phyloP scores from a whole-genome alignment of 495 filamentous ascomycete genomes.

The Tuber aestivum region DNA sequence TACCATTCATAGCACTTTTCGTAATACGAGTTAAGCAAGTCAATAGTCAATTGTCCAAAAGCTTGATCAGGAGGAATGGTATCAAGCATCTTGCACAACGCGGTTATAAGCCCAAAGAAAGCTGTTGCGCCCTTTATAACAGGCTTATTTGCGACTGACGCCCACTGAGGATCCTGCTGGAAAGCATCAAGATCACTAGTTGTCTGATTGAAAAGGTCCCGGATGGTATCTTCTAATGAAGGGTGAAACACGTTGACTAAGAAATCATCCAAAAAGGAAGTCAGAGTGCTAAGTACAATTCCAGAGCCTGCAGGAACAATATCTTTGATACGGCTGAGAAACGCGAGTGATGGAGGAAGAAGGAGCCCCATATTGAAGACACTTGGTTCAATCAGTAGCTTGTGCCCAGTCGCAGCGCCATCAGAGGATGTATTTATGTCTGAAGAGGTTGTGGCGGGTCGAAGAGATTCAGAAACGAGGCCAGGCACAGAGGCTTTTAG shows the following conservation, averaged over 20 bases:
- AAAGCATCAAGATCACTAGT: constrained; percentile 84
- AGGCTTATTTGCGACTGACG: constrained; percentile 65
- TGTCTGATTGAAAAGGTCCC: constrained; percentile 74
- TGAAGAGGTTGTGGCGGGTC: constrained; percentile 44
- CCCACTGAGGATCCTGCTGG: constrained; percentile 78
- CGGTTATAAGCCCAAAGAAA: constrained; percentile 77
- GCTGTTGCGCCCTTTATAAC: constrained; percentile 89
- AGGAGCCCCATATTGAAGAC: constrained; percentile 97
- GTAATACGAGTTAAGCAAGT: constrained; percentile 82
- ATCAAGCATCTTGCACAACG: constrained; percentile 90
- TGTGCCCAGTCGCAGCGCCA: constrained; percentile 64
- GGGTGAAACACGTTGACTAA: constrained; percentile 96
- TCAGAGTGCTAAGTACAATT: constrained; percentile 77
- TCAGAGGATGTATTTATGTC: constrained; percentile 49
- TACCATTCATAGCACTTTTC: constrained; percentile 89
- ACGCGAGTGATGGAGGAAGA: constrained; percentile 85
- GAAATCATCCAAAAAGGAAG: constrained; percentile 96
- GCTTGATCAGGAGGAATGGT: constrained; percentile 94
- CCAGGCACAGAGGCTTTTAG: constrained; percentile 86
- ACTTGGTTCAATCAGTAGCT: constrained; percentile 86
- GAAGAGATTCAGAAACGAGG: constrained; percentile 71
- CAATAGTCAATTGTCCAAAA: constrained; percentile 84
- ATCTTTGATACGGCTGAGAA: constrained; percentile 82
- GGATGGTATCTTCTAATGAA: constrained; percentile 89
- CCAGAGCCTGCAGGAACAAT: constrained; percentile 82